A percentile compares a stretch with the other conserved stretches of the same genome.
phyloP scores from a whole-genome alignment of 1,284 basidiomycete genomes.

The Rhodotorula sp. region DNA sequence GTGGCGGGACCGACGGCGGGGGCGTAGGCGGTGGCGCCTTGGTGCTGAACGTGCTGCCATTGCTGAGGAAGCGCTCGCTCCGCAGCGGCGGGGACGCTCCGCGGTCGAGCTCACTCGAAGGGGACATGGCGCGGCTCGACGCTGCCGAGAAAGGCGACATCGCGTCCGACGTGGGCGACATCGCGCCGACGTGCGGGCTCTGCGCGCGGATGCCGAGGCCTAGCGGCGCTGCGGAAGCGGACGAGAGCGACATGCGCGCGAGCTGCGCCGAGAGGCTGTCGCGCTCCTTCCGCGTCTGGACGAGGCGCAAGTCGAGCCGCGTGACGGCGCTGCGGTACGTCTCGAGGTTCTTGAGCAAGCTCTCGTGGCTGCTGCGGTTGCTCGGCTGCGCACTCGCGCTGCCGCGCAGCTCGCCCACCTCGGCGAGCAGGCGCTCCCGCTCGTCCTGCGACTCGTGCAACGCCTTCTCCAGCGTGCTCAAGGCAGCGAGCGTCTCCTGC shows the following conservation, averaged over 20 bases:
- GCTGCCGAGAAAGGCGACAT: neutral
- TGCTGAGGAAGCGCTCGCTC: slow-evolving; percentile 32
- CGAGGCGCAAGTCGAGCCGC: slow-evolving; percentile 74
- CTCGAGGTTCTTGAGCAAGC: slow-evolving; percentile 71
- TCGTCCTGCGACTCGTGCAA: slow-evolving; percentile 51
- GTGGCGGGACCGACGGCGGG: slow-evolving; percentile 82
- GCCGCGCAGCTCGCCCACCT: slow-evolving; percentile 45
- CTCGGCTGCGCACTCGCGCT: neutral
- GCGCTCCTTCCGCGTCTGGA: slow-evolving; percentile 56
- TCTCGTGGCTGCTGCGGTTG: slow-evolving; percentile 52
- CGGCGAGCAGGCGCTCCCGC: slow-evolving; percentile 48
- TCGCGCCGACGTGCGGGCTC: neutral
- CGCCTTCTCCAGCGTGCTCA: slow-evolving; percentile 50
- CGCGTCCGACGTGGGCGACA: neutral
- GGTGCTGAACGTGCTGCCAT: slow-evolving; percentile 49
- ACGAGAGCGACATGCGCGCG: slow-evolving; percentile 29
- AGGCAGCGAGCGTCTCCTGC: slow-evolving; percentile 50
- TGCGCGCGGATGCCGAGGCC: slow-evolving; percentile 13
- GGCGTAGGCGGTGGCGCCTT: slow-evolving; percentile 86
- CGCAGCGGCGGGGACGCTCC: slow-evolving; percentile 20
- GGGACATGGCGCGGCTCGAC: slow-evolving; percentile 26
- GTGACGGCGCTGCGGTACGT: slow-evolving; percentile 70
- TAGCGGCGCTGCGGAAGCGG: slow-evolving; percentile 7
- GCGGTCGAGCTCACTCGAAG: slow-evolving; percentile 19
- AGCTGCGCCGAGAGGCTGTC: slow-evolving; percentile 34